Evolutionary conservation across 257 asterid genomes (phyloP), one percentile per base, ranked within the genome.

Genomic region (Rhazya stricta): DNA sequence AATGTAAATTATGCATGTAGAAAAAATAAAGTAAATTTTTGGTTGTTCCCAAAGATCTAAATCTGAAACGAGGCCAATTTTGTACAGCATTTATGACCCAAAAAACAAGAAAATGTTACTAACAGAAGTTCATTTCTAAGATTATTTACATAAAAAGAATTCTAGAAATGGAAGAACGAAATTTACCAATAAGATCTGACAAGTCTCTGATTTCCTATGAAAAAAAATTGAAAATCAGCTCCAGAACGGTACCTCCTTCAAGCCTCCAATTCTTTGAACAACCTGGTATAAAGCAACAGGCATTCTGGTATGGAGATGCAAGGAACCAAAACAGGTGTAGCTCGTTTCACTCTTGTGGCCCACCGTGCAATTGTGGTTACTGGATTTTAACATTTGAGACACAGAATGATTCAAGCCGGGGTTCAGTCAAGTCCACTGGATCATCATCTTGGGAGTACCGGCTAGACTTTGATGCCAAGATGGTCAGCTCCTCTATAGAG

Each of bases 351-450:
- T 12, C 51, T 32, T 72, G 13, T 41, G 5, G 13, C 18, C 45
- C 8, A 39, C 53, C 74, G 8, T 23, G 70, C 43, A 41, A 54
- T 37, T 42, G 61, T 15, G 23, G 11, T 36, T 37, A 27, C 42
- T 25, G 36, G 76, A 36, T 9, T 19, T 25, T 46, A 63, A 27
- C 73, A 37, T 67, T 54, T 45, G 72, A 42, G 74, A 71, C 73
- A 69, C 90, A 78, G 83, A 94, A 94, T 32, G 91, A 76, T 82
- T 94, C 98, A 54, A 91, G 76, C 39, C 96, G 83, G 25, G 97
- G 98, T 73, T 90, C 97, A 18, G 96, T 89, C 74, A 94, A 76
- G 82, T 94, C 97, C 79, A 91, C 93, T n/a, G 74, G 67, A 77
- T 87, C 96, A 18, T 89, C 97, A 4, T 88, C 96, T 56, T 68